Evolutionary conservation across 805 yeast species (phyloP), one percentile per base, ranked within the genome.

Genomic region (Kluyveromyces aestuarii): DNA sequence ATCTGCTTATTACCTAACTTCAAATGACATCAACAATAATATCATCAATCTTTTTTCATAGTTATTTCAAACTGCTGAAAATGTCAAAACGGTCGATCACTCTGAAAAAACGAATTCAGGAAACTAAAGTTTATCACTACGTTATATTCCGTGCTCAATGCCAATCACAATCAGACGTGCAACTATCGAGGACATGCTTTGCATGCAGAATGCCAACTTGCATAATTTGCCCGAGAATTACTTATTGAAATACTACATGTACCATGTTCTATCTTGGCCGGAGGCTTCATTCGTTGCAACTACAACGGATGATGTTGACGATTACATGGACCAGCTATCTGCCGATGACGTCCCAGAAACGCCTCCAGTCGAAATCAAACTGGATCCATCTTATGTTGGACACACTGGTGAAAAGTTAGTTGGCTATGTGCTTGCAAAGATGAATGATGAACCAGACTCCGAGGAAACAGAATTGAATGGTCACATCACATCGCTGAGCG

Each of bases 261-360:
- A 93, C 68, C 99, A 93, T 68, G 77, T 88, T 8, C 71, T 91
- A 46, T 83, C 97, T 37, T 93, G 99, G 99, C 99, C 99, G 1
- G 96, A 91, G 64, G 95, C 95, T 13, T 87, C 96, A 39, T 93
- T 82, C 71, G 98, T 93, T 37, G 99, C 99, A 16, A 84, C 91
- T 1, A 83, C 93, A 1, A 79, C 82, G 27, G 84, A 79, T 53
- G 79, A 74, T 10, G 70, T 59, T 13, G 61, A 59, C 8, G 60
- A 55, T 17, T 55, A 54, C 10, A 56, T 48, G 13, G 54, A 42
- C 16, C 42, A 57, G 1, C 57, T 52, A 2, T 49, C 50, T 6
- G 62, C 55, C 8, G 64, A 58, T 18, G 50, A 52, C 1, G 57
- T 40, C 44, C 37, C 46, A 45, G 40, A 52, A 13, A 51, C 52